These are phyloP conservation scores for Pseudogymnoascus sp. DNA, from an alignment of 2,329 filamentous ascomycete species.

Conservation along the genomic window DNA sequence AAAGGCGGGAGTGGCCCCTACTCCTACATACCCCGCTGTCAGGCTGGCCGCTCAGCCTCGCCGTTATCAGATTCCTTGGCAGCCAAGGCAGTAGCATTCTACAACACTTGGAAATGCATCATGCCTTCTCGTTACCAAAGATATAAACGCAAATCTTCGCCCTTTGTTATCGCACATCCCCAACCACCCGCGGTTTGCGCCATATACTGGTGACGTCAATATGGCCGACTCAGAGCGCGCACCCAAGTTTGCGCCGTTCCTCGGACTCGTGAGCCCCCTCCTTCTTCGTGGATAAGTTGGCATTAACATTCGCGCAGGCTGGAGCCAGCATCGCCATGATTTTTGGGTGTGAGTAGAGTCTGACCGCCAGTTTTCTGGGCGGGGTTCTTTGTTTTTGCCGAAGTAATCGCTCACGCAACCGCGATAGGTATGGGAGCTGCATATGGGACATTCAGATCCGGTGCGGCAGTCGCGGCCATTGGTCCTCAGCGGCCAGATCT, in stretches of 20 bases:
- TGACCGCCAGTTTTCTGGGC: neutral
- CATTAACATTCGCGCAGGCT: neutral
- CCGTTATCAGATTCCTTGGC: neutral
- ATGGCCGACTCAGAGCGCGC: neutral
- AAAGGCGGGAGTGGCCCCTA: neutral
- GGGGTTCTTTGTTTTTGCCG: neutral
- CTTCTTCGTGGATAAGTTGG: neutral
- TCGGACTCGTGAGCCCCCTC: neutral
- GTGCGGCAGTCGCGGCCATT: neutral
- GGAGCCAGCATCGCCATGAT: neutral
- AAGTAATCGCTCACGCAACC: neutral
- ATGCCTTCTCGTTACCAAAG: neutral
- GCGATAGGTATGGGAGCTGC: neutral
- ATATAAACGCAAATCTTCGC: neutral
- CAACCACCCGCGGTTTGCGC: neutral
- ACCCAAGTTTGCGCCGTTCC: slow-evolving; percentile 2
- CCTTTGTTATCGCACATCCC: neutral
- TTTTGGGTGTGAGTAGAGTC: neutral
- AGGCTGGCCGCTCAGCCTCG: slow-evolving; percentile 1
- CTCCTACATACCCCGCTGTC: neutral
- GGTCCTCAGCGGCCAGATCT: neutral
- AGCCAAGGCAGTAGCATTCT: neutral
- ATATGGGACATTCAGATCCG: neutral
- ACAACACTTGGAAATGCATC: neutral
- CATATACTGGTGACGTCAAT: neutral